Percentiles rank a stretch among this genome's conserved stretches.
Evolutionary conservation across 2,329 filamentous ascomycete species (phyloP).

Genomic region (Talaromyces rugulosus): DNA sequence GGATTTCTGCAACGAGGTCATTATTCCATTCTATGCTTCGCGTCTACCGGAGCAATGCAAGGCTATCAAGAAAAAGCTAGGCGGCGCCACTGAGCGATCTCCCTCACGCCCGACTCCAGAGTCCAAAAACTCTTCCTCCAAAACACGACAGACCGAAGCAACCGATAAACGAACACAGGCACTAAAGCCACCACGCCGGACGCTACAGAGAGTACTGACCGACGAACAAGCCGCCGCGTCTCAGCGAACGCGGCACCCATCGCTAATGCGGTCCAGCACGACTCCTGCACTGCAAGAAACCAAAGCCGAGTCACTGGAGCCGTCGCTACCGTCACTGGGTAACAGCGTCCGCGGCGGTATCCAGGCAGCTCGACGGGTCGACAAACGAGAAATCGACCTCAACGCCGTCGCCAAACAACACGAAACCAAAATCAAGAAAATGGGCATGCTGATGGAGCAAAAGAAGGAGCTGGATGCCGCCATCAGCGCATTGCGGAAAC

Average conservation of each 20-base stretch:
- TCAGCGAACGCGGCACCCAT: constrained; percentile 30
- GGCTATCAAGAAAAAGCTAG: constrained; percentile 44
- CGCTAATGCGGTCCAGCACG: constrained; percentile 40
- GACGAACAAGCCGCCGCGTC: constrained; percentile 36
- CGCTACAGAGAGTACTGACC: constrained; percentile 44
- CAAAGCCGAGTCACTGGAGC: constrained; percentile 41
- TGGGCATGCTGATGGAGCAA: constrained; percentile 42
- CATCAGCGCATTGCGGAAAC: constrained; percentile 44
- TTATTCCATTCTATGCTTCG: constrained; percentile 47
- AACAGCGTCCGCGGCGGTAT: constrained; percentile 40
- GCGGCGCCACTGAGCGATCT: constrained; percentile 35
- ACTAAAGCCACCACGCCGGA: constrained; percentile 27
- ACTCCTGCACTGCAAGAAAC: constrained; percentile 35
- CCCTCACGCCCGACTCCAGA: constrained; percentile 28
- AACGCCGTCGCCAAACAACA: constrained; percentile 41
- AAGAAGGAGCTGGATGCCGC: constrained; percentile 47
- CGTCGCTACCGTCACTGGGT: constrained; percentile 30
- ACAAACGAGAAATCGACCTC: constrained; percentile 48
- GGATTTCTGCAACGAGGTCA: constrained; percentile 48
- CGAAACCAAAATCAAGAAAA: constrained; percentile 44
- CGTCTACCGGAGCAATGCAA: constrained; percentile 46
- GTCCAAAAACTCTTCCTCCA: constrained; percentile 21
- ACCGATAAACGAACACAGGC: constrained; percentile 24
- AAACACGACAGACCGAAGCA: constrained; percentile 27
- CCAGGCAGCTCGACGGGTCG: constrained; percentile 41